phyloP scores from a whole-genome alignment of 345 rosid genomes.

The Melaleuca quinquenervia region DNA sequence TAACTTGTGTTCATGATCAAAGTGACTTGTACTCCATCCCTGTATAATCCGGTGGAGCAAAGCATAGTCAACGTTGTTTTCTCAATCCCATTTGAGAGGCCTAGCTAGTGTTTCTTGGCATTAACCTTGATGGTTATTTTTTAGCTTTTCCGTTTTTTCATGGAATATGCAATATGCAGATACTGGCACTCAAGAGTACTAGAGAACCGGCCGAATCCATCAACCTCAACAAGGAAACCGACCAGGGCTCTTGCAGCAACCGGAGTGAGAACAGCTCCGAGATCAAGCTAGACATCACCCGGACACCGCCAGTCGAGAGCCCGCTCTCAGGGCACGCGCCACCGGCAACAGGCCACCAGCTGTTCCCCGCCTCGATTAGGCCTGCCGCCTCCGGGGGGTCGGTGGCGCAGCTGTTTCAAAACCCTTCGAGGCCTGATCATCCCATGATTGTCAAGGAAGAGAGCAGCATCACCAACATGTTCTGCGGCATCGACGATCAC shows the following conservation, averaged over 20 bases:
- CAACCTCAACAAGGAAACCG: conserved; percentile 91
- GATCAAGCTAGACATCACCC: conserved; percentile 68
- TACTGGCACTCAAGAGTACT: conserved; percentile 62
- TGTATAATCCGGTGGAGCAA: not conserved
- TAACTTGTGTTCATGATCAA: not conserved
- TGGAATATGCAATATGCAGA: conserved; percentile 25
- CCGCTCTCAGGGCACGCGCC: conserved; percentile 25
- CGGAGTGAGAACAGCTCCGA: conserved; percentile 94
- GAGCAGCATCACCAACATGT: conserved; percentile 73
- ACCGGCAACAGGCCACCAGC: conserved; percentile 31
- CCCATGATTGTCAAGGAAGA: conserved; percentile 66
- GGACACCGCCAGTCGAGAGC: conserved; percentile 70
- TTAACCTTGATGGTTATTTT: not conserved
- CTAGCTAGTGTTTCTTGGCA: not conserved
- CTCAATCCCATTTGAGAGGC: not conserved
- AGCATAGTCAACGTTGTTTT: not conserved
- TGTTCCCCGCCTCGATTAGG: conserved; percentile 37
- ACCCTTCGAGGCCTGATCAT: conserved; percentile 21
- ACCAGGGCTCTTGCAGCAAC: conserved; percentile 75
- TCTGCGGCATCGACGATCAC: conserved; percentile 84
- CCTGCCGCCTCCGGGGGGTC: conserved; percentile 4
- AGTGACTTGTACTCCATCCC: not conserved
- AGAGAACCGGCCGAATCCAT: conserved; percentile 81
- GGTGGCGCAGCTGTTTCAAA: conserved; percentile 45
- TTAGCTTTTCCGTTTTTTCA: not conserved